A percentile compares a stretch with the other conserved stretches of the same genome.
These are phyloP conservation scores for Acanthochlamys bracteata DNA, from an alignment of 106 monocot genomes.

Conservation along the genomic window DNA sequence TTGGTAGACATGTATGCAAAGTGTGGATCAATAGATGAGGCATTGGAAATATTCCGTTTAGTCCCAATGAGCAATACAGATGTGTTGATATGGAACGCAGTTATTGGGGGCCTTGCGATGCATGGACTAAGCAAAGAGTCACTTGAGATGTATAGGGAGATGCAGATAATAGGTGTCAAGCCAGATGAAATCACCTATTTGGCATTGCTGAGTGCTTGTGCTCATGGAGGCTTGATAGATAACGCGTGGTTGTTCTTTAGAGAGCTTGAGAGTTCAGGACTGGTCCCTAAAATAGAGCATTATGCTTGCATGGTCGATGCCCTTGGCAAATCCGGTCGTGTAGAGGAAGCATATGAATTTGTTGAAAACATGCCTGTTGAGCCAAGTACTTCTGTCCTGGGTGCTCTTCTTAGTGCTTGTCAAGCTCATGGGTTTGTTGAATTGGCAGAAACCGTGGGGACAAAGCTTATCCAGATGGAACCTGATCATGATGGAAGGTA, in stretches of 20 bases:
- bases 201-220: conserved; percentile 48
- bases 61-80: conserved; percentile 32
- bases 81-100: conserved; percentile 65
- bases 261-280: conserved; percentile 17
- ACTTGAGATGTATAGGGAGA: conserved; percentile 36
- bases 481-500: conserved; percentile 62
- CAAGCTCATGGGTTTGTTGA: conserved; percentile 30
- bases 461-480: conserved; percentile 41
- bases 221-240: conserved; percentile 57
- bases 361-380: conserved; percentile 43
- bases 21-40: conserved; percentile 54
- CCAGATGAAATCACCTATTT: conserved; percentile 82
- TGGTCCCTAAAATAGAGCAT: conserved; percentile 44
- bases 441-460: conserved; percentile 41
- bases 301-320: conserved; percentile 80
- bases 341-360: conserved; percentile 45
- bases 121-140: conserved; percentile 47
- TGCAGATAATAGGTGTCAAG: conserved; percentile 24
- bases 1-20: conserved; percentile 71
- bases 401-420: conserved; percentile 52
- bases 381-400: conserved; percentile 51
- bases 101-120: conserved; percentile 52
- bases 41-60: conserved; percentile 34
- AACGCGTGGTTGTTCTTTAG: conserved; percentile 49
- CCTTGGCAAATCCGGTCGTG: conserved; percentile 36